Base-by-base conservation (phyloP, 805 yeast genomes). In the Candida multigemmis region DNA sequence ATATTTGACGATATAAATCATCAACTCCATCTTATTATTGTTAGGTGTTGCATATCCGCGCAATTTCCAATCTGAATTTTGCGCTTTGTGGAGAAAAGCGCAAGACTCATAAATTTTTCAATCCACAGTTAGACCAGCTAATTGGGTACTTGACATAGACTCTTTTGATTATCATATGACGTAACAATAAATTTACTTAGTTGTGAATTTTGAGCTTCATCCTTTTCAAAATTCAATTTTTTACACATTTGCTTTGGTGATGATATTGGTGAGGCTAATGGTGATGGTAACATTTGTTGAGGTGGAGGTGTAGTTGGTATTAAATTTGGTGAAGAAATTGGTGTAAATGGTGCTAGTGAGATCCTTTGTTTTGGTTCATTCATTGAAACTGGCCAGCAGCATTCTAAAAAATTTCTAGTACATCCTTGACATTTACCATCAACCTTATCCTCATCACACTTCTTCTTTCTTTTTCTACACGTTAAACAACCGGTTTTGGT, bases 391-490 rank as follows among this genome's bases (percentile, higher is more conserved):
- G 64, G 57, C 68, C 68, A 62, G 33, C 58, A 48, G 32, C 68
- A 62, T 30, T 57, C 64, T 28, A 62, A 45, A 26, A 59, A 61
- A 48, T 62, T 62, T 33, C 68, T 45, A 5, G 58, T 48, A 33
- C 68, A 62, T 5, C 55, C 66, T 37, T 60, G 64, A 37, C 68
- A 62, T 36, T 62, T 62, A 5, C 68, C 68, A 31, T 53, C 53
- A 7, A 48, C 54, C 18, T 41, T 55, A 20, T 50, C 48, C 35
- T 71, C 71, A 40, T 74, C 79, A 48, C 82, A 74, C 53, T 74
- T 74, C 54, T 76, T 65, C 51, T 75, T 76, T 40, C 80, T 64
- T 34, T 68, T 64, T 28, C 81, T 60, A 46, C 84, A 76, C 24
- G 75, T 73, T 35, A 73, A 56, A 40, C 80, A 74, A 4, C 74